Percentiles rank a stretch among this genome's conserved stretches.
Evolutionary conservation across 805 yeast species (phyloP).

Genomic region (Martiniozyma abietophila): DNA sequence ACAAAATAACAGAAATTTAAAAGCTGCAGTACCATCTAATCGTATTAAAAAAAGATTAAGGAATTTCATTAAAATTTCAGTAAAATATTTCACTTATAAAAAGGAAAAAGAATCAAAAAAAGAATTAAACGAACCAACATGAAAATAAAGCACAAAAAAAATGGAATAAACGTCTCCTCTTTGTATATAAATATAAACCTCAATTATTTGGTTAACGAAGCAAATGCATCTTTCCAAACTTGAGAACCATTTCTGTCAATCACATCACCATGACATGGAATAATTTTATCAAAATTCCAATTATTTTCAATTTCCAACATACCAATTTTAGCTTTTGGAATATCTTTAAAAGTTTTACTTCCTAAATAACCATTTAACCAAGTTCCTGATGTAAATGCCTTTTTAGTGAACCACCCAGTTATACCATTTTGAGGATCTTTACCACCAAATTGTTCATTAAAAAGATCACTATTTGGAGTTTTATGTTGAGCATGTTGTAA

Average conservation of each 20-base stretch:
- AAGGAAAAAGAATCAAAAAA: no score
- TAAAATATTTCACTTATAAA: no score
- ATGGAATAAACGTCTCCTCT: background rate
- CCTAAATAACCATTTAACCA: constrained; percentile 7
- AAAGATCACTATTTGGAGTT: constrained; percentile 18
- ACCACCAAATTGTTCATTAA: constrained; percentile 36
- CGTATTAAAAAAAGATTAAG: no score
- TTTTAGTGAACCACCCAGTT: constrained; percentile 17
- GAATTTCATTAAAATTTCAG: no score
- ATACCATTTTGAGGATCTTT: constrained; percentile 36
- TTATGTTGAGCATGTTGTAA: constrained; percentile 43
- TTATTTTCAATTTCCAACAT: constrained; percentile 25
- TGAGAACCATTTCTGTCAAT: constrained; percentile 32
- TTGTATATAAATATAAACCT: background rate
- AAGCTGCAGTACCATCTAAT: no score
- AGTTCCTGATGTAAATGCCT: constrained; percentile 12
- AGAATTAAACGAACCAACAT: no score
- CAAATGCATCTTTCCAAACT: constrained; percentile 14
- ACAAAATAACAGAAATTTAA: no score
- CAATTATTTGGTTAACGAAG: background rate
- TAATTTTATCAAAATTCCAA: constrained; percentile 42
- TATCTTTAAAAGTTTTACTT: constrained; percentile 10
- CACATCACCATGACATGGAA: constrained; percentile 54
- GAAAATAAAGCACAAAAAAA: background rate
- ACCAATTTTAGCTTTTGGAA: constrained; percentile 5